phyloP scores from a whole-genome alignment of 352 stramenopile species.

The Plasmopara muralis region DNA sequence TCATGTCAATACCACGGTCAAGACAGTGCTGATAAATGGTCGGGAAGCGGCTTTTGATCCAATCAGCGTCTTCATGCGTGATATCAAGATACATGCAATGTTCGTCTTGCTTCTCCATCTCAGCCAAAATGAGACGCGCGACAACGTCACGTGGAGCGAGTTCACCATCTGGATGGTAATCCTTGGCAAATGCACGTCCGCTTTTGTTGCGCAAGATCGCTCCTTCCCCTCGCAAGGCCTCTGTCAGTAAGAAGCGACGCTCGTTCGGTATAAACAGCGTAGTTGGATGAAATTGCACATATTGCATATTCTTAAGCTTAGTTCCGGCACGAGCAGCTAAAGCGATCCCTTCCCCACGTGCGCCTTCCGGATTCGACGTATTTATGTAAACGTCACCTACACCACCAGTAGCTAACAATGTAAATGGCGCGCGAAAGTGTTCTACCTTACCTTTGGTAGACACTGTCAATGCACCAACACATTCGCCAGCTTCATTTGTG shows the following conservation, averaged over 20 bases:
- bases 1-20: conserved; percentile 87
- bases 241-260: conserved; percentile 89
- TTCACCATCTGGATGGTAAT: conserved; percentile 90
- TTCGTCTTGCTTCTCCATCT: conserved; percentile 80
- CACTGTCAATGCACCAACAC: conserved; percentile 72
- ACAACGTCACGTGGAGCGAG: conserved; percentile 93
- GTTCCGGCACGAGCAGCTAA: conserved; percentile 74
- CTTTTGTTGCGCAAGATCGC: conserved; percentile 82
- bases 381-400: conserved; percentile 92
- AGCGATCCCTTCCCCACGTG: conserved; percentile 62
- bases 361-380: conserved; percentile 89
- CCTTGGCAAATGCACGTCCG: conserved; percentile 80
- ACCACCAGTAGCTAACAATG: conserved; percentile 90
- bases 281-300: conserved; percentile 95
- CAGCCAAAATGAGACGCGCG: conserved; percentile 85
- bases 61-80: conserved; percentile 81
- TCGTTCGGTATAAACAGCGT: conserved; percentile 89
- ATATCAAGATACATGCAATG: conserved; percentile 91
- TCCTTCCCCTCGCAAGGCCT: conserved; percentile 90
- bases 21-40: conserved; percentile 83
- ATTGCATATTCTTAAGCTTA: conserved; percentile 90
- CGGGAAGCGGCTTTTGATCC: conserved; percentile 82
- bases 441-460: conserved; percentile 45
- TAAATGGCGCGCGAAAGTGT: conserved; percentile 72
- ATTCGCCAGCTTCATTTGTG: conserved; percentile 48